Evolutionary conservation across 2,329 filamentous ascomycete species (phyloP).

Genomic region (Fragosphaeria purpurea): DNA sequence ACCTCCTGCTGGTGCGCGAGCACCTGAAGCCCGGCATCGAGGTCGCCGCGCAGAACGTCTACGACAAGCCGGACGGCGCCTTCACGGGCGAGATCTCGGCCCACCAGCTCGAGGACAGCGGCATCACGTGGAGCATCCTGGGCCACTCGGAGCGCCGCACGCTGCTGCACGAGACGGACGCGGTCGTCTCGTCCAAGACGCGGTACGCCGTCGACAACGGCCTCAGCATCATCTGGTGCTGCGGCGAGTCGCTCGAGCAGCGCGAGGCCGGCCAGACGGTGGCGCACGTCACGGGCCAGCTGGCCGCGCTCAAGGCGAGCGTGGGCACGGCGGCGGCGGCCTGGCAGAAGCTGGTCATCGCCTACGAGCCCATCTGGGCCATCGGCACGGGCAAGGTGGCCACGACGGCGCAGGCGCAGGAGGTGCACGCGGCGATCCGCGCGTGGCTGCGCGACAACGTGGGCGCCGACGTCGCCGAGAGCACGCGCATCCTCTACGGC

Average conservation of each 20-base stretch:
- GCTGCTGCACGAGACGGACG: constrained; percentile 76
- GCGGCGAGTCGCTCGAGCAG: constrained; percentile 90
- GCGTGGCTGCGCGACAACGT: constrained; percentile 77
- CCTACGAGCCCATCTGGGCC: constrained; percentile 98
- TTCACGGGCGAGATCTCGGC: constrained; percentile 96
- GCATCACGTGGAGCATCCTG: constrained; percentile 81
- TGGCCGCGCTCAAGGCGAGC: constrained; percentile 65
- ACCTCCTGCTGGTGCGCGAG: constrained; percentile 79
- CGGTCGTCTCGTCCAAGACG: constrained; percentile 84
- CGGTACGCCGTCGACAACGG: constrained; percentile 84
- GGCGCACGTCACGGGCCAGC: constrained; percentile 73
- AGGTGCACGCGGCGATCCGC: constrained; percentile 87
- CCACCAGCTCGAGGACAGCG: constrained; percentile 78
- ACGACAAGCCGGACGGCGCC: constrained; percentile 90
- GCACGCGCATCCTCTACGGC: constrained; percentile 91
- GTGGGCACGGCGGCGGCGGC: constrained; percentile 46
- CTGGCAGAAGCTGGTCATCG: constrained; percentile 90
- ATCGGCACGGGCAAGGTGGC: constrained; percentile 91
- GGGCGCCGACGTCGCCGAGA: constrained; percentile 62
- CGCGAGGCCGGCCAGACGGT: constrained; percentile 79
- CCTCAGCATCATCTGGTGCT: constrained; percentile 89
- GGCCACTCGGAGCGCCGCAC: constrained; percentile 94
- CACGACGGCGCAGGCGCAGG: constrained; percentile 80
- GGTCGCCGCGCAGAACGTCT: constrained; percentile 94
- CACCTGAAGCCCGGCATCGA: constrained; percentile 65